Conservation (phyloP, 805 yeast genomes). For the Debaryomyces castellii region DNA sequence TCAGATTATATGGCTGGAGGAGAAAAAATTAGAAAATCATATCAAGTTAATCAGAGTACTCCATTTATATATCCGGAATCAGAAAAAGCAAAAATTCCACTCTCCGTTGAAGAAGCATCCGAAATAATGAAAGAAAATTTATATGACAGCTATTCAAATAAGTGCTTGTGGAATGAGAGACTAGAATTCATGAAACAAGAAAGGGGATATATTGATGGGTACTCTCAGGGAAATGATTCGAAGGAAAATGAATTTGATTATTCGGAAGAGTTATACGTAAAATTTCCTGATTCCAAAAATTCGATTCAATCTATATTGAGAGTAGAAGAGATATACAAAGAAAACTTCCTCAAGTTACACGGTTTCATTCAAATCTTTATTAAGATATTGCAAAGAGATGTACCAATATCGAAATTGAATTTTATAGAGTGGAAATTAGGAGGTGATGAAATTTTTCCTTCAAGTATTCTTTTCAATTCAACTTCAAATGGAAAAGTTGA, state of each 20-base stretch:
- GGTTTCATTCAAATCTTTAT: conserved; percentile 65
- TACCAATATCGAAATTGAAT: conserved; percentile 33
- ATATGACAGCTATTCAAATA: conserved; percentile 62
- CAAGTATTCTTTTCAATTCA: conserved; percentile 10
- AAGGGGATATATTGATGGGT: conserved; percentile 46
- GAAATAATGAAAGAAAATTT: conserved; percentile 61
- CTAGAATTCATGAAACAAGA: conserved; percentile 73
- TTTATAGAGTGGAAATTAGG: conserved; percentile 37
- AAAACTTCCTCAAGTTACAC: conserved; percentile 53
- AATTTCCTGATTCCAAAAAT: conserved; percentile 35
- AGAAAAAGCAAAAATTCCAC: conserved; percentile 52
- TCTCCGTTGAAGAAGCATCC: conserved; percentile 78
- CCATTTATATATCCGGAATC: conserved; percentile 64
- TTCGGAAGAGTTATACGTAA: conserved; percentile 17
- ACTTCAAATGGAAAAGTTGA: conserved; percentile 18
- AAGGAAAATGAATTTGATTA: conserved; percentile 27
- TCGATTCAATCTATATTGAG: conserved; percentile 47
- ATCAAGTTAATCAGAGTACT: conserved; percentile 64
- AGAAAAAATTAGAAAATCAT: conserved; percentile 51
- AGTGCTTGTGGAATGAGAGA: conserved; percentile 71
- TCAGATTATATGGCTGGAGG: conserved; percentile 48
- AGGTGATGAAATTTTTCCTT: conserved; percentile 20
- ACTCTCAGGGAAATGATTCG: conserved; percentile 8
- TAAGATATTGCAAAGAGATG: conserved; percentile 59
- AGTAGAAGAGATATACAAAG: conserved; percentile 60